These are phyloP conservation scores for Trichoderma cornu-damae DNA, from an alignment of 2,329 filamentous ascomycete species.

Conservation along the genomic window DNA sequence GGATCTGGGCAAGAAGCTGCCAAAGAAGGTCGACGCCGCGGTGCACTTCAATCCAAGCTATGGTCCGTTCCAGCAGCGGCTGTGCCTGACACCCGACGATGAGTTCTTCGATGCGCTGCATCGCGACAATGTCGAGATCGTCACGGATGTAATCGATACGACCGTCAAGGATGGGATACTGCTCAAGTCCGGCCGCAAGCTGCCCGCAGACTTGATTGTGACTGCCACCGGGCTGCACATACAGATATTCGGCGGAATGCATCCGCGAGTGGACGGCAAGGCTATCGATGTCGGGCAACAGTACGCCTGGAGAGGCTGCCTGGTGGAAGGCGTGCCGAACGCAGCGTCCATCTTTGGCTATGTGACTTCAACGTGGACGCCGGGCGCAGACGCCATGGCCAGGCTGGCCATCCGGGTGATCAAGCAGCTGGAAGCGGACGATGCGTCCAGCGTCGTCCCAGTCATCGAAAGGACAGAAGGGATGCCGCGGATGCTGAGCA, in stretches of 20 bases:
- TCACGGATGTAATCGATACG: conserved; percentile 49
- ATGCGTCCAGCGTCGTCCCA: conserved; percentile 44
- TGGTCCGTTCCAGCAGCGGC: conserved; percentile 66
- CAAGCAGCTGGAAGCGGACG: conserved; percentile 47
- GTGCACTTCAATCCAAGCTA: conserved; percentile 62
- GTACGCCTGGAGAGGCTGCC: conserved; percentile 58
- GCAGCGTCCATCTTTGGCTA: conserved; percentile 58
- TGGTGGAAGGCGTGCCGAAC: conserved; percentile 65
- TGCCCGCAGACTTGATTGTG: conserved; percentile 62
- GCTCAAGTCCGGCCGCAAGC: conserved; percentile 42
- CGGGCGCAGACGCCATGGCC: conserved; percentile 53
- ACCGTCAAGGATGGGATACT: conserved; percentile 46
- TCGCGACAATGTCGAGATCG: conserved; percentile 41
- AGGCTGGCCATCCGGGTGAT: conserved; percentile 47
- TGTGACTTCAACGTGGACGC: conserved; percentile 61
- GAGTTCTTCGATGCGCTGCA: conserved; percentile 52
- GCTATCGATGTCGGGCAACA: conserved; percentile 44
- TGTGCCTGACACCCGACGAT: conserved; percentile 60
- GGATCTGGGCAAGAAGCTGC: conserved; percentile 46
- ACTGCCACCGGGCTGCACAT: conserved; percentile 64
- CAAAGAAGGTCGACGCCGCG: conserved; percentile 48
- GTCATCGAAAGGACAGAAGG: conserved; percentile 29
- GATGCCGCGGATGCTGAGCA: conserved; percentile 26
- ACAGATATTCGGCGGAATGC: conserved; percentile 49
- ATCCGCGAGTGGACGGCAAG: conserved; percentile 50